phyloP scores from a whole-genome alignment of 495 filamentous ascomycete genomes.

The Trypethelium eluteriae region DNA sequence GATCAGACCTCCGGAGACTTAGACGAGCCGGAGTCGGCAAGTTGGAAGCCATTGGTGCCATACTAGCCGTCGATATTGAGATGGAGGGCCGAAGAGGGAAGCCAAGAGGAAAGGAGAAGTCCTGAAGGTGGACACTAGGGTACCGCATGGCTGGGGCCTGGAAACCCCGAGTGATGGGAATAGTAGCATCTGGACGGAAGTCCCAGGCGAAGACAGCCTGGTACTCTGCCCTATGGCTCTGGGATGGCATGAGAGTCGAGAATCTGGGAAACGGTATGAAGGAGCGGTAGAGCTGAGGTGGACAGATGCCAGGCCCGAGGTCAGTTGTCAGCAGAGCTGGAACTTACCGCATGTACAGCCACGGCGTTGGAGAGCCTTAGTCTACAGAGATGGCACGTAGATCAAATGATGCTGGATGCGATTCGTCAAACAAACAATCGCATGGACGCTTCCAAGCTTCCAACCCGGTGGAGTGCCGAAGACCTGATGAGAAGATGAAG shows the following conservation, averaged over 20 bases:
- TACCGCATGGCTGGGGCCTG: neutral
- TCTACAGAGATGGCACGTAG: neutral
- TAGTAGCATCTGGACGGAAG: neutral
- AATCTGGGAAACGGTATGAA: neutral
- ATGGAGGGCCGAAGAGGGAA: neutral
- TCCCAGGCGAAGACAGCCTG: neutral
- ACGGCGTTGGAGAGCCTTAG: neutral
- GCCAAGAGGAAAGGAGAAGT: neutral
- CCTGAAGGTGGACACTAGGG: neutral
- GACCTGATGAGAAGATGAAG: neutral
- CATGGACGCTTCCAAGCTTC: neutral
- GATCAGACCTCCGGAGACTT: slow-evolving; percentile 4
- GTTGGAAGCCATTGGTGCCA: neutral
- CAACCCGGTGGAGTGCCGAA: slow-evolving; percentile 2
- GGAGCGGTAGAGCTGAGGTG: neutral
- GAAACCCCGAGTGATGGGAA: slow-evolving; percentile 1
- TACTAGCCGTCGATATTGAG: neutral
- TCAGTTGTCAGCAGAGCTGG: slow-evolving; percentile 2
- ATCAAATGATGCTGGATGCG: too few relatives aligned
- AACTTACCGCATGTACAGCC: neutral
- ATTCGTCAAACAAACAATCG: neutral
- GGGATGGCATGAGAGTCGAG: neutral
- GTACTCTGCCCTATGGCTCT: neutral
- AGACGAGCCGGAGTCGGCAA: slow-evolving; percentile 3
- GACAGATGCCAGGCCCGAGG: neutral